Conservation (phyloP, 192 early-diverging fungal genomes). For the Coemansia erecta region DNA sequence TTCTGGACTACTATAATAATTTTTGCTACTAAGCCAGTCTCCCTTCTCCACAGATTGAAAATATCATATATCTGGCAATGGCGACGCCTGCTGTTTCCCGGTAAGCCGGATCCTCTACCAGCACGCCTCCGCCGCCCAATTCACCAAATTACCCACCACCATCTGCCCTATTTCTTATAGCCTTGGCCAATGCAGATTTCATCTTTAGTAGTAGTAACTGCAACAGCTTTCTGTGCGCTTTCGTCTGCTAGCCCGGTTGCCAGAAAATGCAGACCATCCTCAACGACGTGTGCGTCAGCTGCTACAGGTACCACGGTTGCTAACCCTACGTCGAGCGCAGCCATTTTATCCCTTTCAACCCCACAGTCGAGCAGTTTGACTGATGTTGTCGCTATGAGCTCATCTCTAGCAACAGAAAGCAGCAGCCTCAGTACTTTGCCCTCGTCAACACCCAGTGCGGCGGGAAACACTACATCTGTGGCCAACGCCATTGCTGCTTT, state of each 20-base stretch:
- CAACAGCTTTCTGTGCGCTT: not conserved
- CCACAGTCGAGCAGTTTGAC: not conserved
- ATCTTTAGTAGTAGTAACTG: not conserved
- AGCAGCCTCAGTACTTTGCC: too few relatives aligned
- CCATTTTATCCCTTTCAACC: not conserved
- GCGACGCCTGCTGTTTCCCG: too few relatives aligned
- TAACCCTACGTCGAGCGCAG: not conserved
- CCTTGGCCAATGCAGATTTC: not conserved
- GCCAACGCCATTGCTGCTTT: not conserved
- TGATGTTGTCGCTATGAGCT: too few relatives aligned
- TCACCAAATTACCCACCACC: too few relatives aligned
- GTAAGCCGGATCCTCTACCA: too few relatives aligned
- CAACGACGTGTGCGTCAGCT: not conserved
- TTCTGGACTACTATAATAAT: too few relatives aligned
- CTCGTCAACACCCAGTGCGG: too few relatives aligned
- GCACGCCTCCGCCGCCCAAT: too few relatives aligned
- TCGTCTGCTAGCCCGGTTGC: not conserved
- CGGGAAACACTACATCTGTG: not conserved
- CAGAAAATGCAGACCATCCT: constrained; percentile 2
- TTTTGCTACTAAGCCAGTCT: too few relatives aligned
- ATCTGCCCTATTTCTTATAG: not conserved
- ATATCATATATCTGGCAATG: too few relatives aligned
- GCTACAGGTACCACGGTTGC: not conserved
- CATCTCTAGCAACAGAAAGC: too few relatives aligned
- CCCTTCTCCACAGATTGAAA: too few relatives aligned